phyloP scores from a whole-genome alignment of 2,329 filamentous ascomycete genomes.

The Hymenoscyphus fructigenus region DNA sequence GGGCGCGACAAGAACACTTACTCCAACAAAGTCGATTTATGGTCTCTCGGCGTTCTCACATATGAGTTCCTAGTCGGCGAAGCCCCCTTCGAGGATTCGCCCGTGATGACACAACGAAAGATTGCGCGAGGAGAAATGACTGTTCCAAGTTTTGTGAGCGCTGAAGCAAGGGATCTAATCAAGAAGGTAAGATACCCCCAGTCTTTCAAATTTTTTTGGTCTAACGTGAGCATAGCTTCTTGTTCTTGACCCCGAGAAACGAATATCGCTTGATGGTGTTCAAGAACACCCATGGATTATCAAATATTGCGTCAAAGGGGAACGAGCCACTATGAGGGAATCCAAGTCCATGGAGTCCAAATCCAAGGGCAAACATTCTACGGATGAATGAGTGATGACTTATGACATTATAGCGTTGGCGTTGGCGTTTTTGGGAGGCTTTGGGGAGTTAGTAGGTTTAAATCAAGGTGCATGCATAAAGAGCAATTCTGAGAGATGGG shows the following conservation, averaged over 20 bases:
- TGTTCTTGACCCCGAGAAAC: conserved; percentile 89
- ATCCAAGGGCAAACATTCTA: conserved; percentile 30
- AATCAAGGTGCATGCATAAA: conserved; percentile 13
- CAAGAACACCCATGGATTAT: conserved; percentile 93
- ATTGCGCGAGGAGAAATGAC: conserved; percentile 91
- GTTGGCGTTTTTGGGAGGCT: conserved; percentile 22
- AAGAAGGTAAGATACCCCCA: conserved; percentile 64
- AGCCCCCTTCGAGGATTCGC: conserved; percentile 94
- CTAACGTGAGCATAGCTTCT: conserved; percentile 58
- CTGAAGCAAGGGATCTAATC: conserved; percentile 89
- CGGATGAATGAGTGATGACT: conserved; percentile 32
- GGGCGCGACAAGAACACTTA: conserved; percentile 74
- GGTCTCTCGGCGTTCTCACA: conserved; percentile 90
- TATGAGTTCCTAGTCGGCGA: conserved; percentile 97
- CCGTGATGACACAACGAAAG: conserved; percentile 87
- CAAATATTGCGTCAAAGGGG: conserved; percentile 72
- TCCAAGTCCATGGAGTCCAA: conserved; percentile 34
- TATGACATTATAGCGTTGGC: conserved; percentile 28
- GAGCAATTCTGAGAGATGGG: conserved; percentile 34
- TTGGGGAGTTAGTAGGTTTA: conserved; percentile 14
- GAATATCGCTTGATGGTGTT: conserved; percentile 85
- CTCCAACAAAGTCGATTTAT: conserved; percentile 93
- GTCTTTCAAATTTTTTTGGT: not conserved
- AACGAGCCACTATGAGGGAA: conserved; percentile 38
- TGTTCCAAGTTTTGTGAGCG: conserved; percentile 84